A percentile compares a stretch with the other conserved stretches of the same genome.
phyloP scores from a whole-genome alignment of 1,284 basidiomycete species.

The Ceratobasidium theobromae region DNA sequence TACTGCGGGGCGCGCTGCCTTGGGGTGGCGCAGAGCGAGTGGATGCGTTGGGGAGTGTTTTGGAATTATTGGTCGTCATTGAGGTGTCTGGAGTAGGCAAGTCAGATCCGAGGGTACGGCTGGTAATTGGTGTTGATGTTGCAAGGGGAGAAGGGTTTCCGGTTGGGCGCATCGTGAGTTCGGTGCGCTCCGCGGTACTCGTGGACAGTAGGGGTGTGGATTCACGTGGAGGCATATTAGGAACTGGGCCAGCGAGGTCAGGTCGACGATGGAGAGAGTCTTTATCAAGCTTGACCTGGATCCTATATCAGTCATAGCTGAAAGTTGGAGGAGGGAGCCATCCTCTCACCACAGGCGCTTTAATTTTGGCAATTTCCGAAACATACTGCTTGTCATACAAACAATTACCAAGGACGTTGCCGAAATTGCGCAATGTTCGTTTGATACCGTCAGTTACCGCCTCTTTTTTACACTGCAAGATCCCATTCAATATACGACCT shows the following conservation, averaged over 20 bases:
- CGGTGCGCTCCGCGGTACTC: not conserved
- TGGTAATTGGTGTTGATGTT: slow-evolving; percentile 22
- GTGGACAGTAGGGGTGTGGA: not conserved
- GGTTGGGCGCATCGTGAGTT: slow-evolving; percentile 1
- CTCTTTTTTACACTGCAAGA: slow-evolving; percentile 90
- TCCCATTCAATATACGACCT: not conserved
- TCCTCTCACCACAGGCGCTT: slow-evolving; percentile 68
- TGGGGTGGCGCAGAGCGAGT: not conserved
- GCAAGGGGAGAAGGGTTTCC: slow-evolving; percentile 30
- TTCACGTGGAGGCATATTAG: slow-evolving; percentile 17
- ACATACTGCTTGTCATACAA: slow-evolving; percentile 91
- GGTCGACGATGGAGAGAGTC: slow-evolving; percentile 73
- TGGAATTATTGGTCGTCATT: no score
- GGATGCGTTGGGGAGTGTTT: no score
- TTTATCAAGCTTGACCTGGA: slow-evolving; percentile 75
- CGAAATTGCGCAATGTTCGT: slow-evolving; percentile 87
- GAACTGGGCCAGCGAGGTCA: slow-evolving; percentile 56
- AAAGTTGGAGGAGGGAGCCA: not conserved
- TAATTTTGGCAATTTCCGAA: slow-evolving; percentile 83
- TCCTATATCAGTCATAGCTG: not conserved
- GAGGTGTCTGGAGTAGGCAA: slow-evolving; percentile 28
- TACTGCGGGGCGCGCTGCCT: not conserved
- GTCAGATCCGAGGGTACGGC: not conserved
- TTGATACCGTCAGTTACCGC: slow-evolving; percentile 95
- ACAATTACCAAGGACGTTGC: slow-evolving; percentile 93